Percentiles rank a stretch among this genome's conserved stretches.
These are phyloP conservation scores for Clarireedia monteithiana DNA, from an alignment of 2,329 filamentous ascomycete genomes.

Conservation along the genomic window DNA sequence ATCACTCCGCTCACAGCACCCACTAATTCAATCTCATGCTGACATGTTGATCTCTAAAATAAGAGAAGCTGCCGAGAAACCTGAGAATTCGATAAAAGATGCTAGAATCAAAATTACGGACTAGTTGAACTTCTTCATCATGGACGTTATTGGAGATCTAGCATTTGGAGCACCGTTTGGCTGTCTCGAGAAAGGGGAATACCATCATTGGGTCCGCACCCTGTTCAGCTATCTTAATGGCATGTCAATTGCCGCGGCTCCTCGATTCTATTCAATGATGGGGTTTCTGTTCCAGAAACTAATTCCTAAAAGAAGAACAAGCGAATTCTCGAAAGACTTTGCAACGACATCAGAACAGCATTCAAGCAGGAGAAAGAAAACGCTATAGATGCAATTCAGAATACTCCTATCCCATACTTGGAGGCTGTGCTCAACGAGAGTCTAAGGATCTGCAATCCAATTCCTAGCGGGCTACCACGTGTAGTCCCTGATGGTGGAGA, in stretches of 20 bases:
- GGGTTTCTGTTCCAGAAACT: slow-evolving; percentile 7
- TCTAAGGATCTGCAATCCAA: not conserved
- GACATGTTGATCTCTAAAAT: slow-evolving; percentile 5
- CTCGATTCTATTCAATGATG: slow-evolving; percentile 12
- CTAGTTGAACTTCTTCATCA: slow-evolving; percentile 31
- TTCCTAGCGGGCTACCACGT: not conserved
- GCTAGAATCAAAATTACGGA: slow-evolving; percentile 21
- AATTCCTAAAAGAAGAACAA: slow-evolving; percentile 23
- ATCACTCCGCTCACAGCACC: slow-evolving; percentile 26
- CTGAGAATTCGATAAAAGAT: not conserved
- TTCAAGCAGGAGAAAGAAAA: slow-evolving; percentile 35
- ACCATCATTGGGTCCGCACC: slow-evolving; percentile 22
- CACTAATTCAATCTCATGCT: slow-evolving; percentile 15
- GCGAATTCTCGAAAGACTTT: slow-evolving; percentile 25
- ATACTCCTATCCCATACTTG: not conserved
- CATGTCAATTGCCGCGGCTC: slow-evolving; percentile 12
- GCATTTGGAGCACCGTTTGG: slow-evolving; percentile 36
- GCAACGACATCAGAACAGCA: slow-evolving; percentile 32
- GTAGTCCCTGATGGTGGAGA: slow-evolving; percentile 2
- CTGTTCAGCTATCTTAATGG: slow-evolving; percentile 22
- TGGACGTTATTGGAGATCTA: slow-evolving; percentile 35
- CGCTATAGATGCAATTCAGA: slow-evolving; percentile 16
- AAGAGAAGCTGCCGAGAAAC: not conserved
- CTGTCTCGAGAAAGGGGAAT: slow-evolving; percentile 24
- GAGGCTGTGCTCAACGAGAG: not conserved